phyloP scores from a whole-genome alignment of 1,284 basidiomycete species.

The Heterobasidion annosum region DNA sequence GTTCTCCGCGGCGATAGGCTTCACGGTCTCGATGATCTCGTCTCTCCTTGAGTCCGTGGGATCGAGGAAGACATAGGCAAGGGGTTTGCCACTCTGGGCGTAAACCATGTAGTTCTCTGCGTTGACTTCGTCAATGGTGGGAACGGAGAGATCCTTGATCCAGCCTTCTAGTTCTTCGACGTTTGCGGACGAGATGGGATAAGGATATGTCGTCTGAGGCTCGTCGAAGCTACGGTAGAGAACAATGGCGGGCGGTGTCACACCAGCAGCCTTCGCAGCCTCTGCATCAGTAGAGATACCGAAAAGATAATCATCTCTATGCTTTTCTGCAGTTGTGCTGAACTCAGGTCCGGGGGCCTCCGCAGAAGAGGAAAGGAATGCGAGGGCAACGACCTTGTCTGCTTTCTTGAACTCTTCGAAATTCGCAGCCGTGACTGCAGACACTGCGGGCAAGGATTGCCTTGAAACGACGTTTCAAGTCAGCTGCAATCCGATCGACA shows the following conservation, averaged over 20 bases:
- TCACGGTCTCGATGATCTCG: slow-evolving; percentile 60
- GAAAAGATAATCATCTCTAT: slow-evolving; percentile 92
- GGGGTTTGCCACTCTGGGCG: slow-evolving; percentile 74
- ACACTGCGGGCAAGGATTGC: slow-evolving; percentile 93
- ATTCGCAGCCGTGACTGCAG: slow-evolving; percentile 67
- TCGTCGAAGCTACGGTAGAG: slow-evolving; percentile 95
- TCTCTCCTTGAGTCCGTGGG: slow-evolving; percentile 61
- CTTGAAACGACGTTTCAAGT: slow-evolving; percentile 26
- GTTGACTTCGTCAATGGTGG: slow-evolving; percentile 87
- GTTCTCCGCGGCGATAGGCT: slow-evolving; percentile 71
- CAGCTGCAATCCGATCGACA: neutral
- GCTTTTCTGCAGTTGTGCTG: slow-evolving; percentile 72
- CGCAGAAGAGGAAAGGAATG: slow-evolving; percentile 68
- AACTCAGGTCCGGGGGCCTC: slow-evolving; percentile 68
- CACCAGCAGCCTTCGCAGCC: slow-evolving; percentile 62
- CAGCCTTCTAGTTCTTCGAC: slow-evolving; percentile 65
- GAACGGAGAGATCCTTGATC: slow-evolving; percentile 80
- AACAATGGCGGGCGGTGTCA: slow-evolving; percentile 77
- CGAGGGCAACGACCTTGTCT: slow-evolving; percentile 89
- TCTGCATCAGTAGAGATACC: slow-evolving; percentile 74
- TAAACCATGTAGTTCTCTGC: slow-evolving; percentile 93
- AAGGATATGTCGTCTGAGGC: slow-evolving; percentile 63
- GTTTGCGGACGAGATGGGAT: slow-evolving; percentile 50
- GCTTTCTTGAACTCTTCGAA: slow-evolving; percentile 82
- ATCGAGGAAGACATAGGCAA: slow-evolving; percentile 95